These are phyloP conservation scores for Ascochyta koolunga DNA, from an alignment of 2,329 filamentous ascomycete genomes.

Conservation along the genomic window DNA sequence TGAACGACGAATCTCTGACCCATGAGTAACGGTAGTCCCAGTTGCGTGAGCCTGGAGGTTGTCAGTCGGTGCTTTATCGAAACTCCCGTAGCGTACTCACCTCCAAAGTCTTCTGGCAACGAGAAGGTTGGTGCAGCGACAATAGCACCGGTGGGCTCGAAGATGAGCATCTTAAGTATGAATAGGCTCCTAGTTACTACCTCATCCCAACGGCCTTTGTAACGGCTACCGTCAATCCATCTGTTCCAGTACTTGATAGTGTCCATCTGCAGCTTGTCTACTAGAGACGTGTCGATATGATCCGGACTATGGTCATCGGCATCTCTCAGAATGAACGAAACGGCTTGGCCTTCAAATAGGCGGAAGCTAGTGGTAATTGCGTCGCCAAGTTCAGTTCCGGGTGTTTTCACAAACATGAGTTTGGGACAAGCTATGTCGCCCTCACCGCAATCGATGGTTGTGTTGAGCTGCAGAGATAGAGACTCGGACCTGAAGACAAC, in stretches of 20 bases:
- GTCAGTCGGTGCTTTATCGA: not conserved
- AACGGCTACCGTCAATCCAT: slow-evolving; percentile 74
- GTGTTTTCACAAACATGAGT: slow-evolving; percentile 62
- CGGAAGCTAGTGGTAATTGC: slow-evolving; percentile 67
- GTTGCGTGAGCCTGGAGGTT: slow-evolving; percentile 55
- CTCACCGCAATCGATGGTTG: slow-evolving; percentile 68
- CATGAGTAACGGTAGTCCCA: slow-evolving; percentile 79
- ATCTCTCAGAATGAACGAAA: slow-evolving; percentile 72
- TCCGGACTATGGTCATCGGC: slow-evolving; percentile 61
- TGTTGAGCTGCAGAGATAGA: slow-evolving; percentile 69
- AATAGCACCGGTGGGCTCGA: slow-evolving; percentile 79
- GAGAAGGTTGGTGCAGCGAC: slow-evolving; percentile 79
- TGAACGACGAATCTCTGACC: slow-evolving; percentile 79
- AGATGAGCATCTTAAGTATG: slow-evolving; percentile 77
- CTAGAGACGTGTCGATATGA: slow-evolving; percentile 62
- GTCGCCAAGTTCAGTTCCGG: slow-evolving; percentile 63
- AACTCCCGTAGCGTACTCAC: slow-evolving; percentile 7
- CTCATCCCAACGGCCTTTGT: slow-evolving; percentile 75
- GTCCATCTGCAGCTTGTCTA: slow-evolving; percentile 69
- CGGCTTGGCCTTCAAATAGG: slow-evolving; percentile 68
- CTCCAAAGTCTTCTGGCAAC: slow-evolving; percentile 67
- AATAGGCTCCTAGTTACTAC: slow-evolving; percentile 73
- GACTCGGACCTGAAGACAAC: slow-evolving; percentile 67
- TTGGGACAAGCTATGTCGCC: slow-evolving; percentile 57
- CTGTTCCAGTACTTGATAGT: slow-evolving; percentile 75